Conservation (phyloP, 768 basidiomycete genomes). For the Asterophora parasitica region DNA sequence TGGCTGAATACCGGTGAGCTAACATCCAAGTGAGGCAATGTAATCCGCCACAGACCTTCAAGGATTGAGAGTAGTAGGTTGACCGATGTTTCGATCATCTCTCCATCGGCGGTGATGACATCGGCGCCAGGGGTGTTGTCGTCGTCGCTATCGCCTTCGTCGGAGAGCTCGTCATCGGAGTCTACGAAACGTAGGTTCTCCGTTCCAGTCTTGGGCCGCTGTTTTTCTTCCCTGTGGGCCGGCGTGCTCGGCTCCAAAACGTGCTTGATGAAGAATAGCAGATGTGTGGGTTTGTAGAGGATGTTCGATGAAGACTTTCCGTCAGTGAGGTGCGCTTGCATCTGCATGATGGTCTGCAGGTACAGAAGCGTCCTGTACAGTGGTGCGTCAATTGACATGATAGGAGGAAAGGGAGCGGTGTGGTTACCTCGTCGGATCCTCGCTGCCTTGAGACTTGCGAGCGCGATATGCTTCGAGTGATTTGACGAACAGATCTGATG, state of each 20-base stretch:
- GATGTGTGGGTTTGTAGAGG: conserved; percentile 58
- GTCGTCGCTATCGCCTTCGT: conserved; percentile 57
- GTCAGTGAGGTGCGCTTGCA: conserved; percentile 65
- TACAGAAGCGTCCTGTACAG: conserved; percentile 56
- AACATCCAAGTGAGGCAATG: neutral
- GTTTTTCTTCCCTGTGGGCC: conserved; percentile 24
- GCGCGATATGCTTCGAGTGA: conserved; percentile 67
- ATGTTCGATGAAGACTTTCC: conserved; percentile 53
- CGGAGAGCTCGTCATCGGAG: conserved; percentile 33
- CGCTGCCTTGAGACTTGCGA: conserved; percentile 30
- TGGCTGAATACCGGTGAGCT: conserved; percentile 29
- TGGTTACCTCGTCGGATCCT: conserved; percentile 50
- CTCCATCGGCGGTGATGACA: conserved; percentile 42
- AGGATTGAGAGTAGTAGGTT: conserved; percentile 79
- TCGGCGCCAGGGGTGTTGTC: conserved; percentile 40
- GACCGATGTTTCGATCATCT: conserved; percentile 73
- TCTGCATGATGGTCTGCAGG: conserved; percentile 77
- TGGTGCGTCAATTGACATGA: conserved; percentile 4
- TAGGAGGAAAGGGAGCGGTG: neutral
- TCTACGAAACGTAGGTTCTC: conserved; percentile 31
- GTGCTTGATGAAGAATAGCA: conserved; percentile 80
- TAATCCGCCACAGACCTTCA: conserved; percentile 54
- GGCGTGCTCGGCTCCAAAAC: conserved; percentile 50
- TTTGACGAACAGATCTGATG: conserved; percentile 68
- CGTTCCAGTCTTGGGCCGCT: neutral